These are phyloP conservation scores for Periconia sp. DNA, from an alignment of 2,329 filamentous ascomycete species.

Conservation along the genomic window DNA sequence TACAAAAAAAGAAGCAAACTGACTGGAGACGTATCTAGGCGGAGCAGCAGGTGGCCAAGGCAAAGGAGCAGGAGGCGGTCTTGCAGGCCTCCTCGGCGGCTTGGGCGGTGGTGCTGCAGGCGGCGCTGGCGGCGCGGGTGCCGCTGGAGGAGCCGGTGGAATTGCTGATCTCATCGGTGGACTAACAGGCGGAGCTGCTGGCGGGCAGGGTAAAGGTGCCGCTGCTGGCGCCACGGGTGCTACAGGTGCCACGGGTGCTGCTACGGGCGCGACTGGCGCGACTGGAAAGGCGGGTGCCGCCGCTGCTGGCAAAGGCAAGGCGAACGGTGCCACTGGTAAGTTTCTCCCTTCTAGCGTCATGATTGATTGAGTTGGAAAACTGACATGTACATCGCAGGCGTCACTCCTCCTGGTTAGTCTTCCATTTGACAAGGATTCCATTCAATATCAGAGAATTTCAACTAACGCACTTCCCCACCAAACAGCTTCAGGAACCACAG, in stretches of 20 bases:
- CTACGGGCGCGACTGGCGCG: not conserved
- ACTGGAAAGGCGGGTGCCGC: not conserved
- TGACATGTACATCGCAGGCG: too few relatives aligned
- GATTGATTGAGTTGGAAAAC: not conserved
- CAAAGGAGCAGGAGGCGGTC: not conserved
- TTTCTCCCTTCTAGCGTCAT: not conserved
- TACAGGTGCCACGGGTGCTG: conserved; percentile 2
- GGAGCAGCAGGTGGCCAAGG: not conserved
- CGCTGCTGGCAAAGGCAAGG: not conserved
- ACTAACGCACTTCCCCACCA: not conserved
- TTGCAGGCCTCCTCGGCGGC: not conserved
- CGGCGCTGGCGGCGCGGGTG: conserved; percentile 2
- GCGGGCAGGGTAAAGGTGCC: not conserved
- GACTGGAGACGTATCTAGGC: conserved; percentile 3
- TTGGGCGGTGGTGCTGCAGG: conserved; percentile 1
- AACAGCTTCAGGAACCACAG: not conserved
- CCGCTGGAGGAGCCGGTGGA: not conserved
- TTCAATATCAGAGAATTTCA: too few relatives aligned
- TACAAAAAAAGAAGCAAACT: not conserved
- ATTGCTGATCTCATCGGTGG: not conserved
- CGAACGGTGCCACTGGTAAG: not conserved
- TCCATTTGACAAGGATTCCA: too few relatives aligned
- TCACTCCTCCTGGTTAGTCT: too few relatives aligned
- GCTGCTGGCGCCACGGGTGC: conserved; percentile 2
- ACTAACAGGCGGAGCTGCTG: not conserved